Evolutionary conservation across 371 early-diverging fungal species (phyloP), one percentile per base, ranked within the genome.

Genomic region (Mortierella sp.): DNA sequence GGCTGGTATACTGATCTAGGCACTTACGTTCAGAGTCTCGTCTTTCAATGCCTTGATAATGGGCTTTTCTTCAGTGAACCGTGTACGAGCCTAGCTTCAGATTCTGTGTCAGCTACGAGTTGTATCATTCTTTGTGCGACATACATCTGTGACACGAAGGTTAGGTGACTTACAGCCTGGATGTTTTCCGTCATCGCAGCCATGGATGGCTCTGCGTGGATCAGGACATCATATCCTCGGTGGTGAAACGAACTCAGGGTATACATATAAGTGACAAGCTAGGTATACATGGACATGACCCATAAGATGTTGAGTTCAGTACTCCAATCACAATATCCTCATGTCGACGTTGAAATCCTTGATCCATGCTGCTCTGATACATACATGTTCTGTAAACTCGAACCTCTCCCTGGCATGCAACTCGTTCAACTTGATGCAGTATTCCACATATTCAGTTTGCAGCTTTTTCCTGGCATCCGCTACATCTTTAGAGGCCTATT

Each of bases 301-400:
- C 4, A 10, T 7, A 34, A 10, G 10, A 4, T 4, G 34, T 34
- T 34, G 34, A 34, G 34, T 34, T 4, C 34, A n/a, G n/a, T n/a
- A n/a, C n/a, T n/a, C n/a, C n/a, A n/a, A n/a, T n/a, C n/a, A n/a
- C n/a, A n/a, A n/a, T n/a, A n/a, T n/a, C n/a, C n/a, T n/a, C n/a
- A n/a, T n/a, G n/a, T n/a, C n/a, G n/a, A n/a, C n/a, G n/a, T n/a
- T n/a, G n/a, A n/a, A n/a, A n/a, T n/a, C n/a, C n/a, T n/a, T n/a
- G n/a, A n/a, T n/a, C n/a, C n/a, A n/a, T n/a, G n/a, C n/a, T n/a
- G 17, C 17, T 7, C 54, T 12, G 5, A 19, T 22, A 13, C 80
- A 61, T 84, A 92, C 92, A 74, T 87, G 87, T 73, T 92, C 94
- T 66, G 89, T 85, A 41, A 91, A 85, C 60, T 93, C 92, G 31